These are phyloP conservation scores for Fusarium hostae DNA, from an alignment of 2,329 filamentous ascomycete species.

Conservation along the genomic window DNA sequence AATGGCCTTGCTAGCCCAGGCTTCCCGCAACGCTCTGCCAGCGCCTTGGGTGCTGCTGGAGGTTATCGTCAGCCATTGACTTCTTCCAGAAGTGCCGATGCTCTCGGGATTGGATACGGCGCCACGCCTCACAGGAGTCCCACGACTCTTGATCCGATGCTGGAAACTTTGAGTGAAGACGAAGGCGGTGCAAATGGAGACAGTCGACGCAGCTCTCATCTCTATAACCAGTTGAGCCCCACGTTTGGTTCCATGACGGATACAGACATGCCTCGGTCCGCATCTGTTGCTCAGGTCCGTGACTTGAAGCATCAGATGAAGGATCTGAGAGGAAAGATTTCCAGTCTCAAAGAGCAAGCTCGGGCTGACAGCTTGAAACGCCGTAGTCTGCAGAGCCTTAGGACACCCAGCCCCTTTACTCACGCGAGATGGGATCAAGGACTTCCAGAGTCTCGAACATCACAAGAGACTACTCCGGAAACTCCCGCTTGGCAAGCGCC, in stretches of 20 bases:
- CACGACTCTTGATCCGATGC: constrained; percentile 54
- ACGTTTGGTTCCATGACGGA: constrained; percentile 56
- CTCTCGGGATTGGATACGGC: constrained; percentile 47
- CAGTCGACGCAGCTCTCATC: constrained; percentile 30
- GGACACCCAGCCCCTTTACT: constrained; percentile 82
- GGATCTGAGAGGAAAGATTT: constrained; percentile 86
- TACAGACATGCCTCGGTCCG: constrained; percentile 69
- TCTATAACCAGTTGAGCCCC: constrained; percentile 57
- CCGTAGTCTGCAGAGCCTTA: constrained; percentile 78
- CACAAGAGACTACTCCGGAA: constrained; percentile 37
- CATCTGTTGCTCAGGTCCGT: constrained; percentile 78
- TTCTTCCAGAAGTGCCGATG: constrained; percentile 57
- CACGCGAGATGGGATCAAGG: constrained; percentile 62
- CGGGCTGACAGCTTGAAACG: constrained; percentile 82
- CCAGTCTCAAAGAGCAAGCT: constrained; percentile 79
- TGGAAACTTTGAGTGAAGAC: constrained; percentile 67
- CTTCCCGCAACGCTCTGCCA: constrained; percentile 69
- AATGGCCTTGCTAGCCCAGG: constrained; percentile 43
- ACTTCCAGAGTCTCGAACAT: constrained; percentile 40
- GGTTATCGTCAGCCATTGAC: constrained; percentile 65
- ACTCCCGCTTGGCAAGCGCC: constrained; percentile 28
- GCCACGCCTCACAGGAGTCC: constrained; percentile 52
- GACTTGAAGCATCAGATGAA: constrained; percentile 86
- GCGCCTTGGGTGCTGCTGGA: constrained; percentile 69
- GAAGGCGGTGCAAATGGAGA: constrained; percentile 50